Evolutionary conservation across 768 basidiomycete species (phyloP), one percentile per base, ranked within the genome.

Genomic region (Serendipita indica): DNA sequence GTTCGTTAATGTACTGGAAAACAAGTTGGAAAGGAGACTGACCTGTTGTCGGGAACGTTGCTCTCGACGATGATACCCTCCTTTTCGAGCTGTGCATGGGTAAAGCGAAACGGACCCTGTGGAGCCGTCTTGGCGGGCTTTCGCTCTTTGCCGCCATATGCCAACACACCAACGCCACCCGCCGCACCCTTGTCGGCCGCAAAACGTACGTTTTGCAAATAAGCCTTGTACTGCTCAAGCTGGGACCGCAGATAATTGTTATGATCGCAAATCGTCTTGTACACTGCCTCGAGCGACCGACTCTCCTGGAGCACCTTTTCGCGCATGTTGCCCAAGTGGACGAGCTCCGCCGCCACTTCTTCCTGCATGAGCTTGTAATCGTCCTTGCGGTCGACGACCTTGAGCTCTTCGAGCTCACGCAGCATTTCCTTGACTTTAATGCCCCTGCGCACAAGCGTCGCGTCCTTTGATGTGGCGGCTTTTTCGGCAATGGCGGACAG

Each of bases 371-470:
- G 81, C 71, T 81, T 87, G 74, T 83, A 96, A 18, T 84, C 84
- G 66, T 99, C 96, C 41, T 68, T 54, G 18, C 75, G 74, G 46
- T 97, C 92, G 34, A 97, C 82, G 56, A 97, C 78, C 66, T 86
- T 85, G 56, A 83, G 77, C 67, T 93, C 88, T 69, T 97, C 94
- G 45, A 99, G 75, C 70, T 98, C 96, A 57, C 93, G 81, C 32
- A 99, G 75, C 88, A 99, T 94, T 75, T 97, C 93, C 76, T 98
- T 97, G 66, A 98, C 94, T 68, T 99, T 99, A 81, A 99, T 96
- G 33, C 96, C 96, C 67, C 86, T 91, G 37, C 94, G 82, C 30
- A 99, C 96, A 28, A 99, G 81, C 25, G 84, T 86, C 30, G 90
- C 89, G 67, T 99, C 96, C 71, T 97, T 98, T 52, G 93, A 92